A percentile compares a stretch with the other conserved stretches of the same genome.
phyloP scores from a whole-genome alignment of 345 rosid species.

The Moricandia arvensis region DNA sequence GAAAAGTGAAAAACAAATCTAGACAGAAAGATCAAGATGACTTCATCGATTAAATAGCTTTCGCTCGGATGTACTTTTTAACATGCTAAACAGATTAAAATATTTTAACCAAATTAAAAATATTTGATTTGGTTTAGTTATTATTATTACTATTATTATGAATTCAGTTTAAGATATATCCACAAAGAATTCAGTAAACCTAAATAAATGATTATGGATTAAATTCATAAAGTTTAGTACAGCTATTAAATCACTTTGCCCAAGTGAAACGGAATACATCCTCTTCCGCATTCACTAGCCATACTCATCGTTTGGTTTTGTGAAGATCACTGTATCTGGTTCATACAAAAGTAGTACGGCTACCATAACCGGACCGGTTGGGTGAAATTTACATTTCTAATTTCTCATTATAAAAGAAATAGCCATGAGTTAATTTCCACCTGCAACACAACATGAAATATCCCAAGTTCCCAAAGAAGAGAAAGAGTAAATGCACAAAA shows the following conservation, averaged over 20 bases:
- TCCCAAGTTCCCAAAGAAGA: background rate
- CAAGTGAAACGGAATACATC: background rate
- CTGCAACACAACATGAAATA: background rate
- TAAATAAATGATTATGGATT: background rate
- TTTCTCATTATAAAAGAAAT: background rate
- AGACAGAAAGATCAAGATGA: background rate
- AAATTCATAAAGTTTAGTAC: background rate
- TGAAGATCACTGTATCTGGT: too few relatives aligned
- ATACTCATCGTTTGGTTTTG: too few relatives aligned
- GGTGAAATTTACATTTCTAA: background rate
- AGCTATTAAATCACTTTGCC: too few relatives aligned
- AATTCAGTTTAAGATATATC: too few relatives aligned
- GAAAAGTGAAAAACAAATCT: background rate
- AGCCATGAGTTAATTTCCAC: background rate
- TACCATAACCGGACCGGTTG: background rate
- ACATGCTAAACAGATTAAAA: background rate
- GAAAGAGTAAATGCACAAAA: constrained; percentile 24
- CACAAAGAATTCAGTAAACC: background rate
- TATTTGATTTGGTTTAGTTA: background rate
- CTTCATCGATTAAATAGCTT: background rate
- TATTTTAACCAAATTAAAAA: background rate
- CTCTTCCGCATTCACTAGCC: background rate
- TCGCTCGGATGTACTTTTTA: background rate
- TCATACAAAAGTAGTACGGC: background rate
- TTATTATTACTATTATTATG: too few relatives aligned